These are phyloP conservation scores for Trichocladium uniseriatum DNA, from an alignment of 495 filamentous ascomycete species.

Conservation along the genomic window DNA sequence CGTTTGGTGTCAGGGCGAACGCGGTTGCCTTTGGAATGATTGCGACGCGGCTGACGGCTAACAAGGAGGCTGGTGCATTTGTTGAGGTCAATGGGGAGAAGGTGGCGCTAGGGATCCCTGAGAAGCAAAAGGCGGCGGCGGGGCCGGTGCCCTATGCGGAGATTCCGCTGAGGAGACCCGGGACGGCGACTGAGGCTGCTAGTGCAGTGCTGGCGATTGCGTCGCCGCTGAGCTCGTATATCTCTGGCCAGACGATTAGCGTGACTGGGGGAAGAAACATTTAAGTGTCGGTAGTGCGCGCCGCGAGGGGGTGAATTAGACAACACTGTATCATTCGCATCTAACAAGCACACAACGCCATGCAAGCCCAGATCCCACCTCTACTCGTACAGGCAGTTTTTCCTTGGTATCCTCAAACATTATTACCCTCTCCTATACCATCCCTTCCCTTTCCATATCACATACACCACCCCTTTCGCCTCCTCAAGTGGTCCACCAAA, in stretches of 20 bases:
- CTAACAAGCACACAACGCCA: slow-evolving; percentile 12
- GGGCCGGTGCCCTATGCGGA: slow-evolving; percentile 44
- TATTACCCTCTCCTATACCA: background rate
- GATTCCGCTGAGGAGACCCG: slow-evolving; percentile 68
- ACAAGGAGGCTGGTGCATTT: slow-evolving; percentile 72
- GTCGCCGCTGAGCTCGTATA: slow-evolving; percentile 71
- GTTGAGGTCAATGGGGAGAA: slow-evolving; percentile 68
- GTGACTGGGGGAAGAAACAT: slow-evolving; percentile 81
- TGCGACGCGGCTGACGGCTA: slow-evolving; percentile 63
- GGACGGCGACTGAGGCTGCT: slow-evolving; percentile 70
- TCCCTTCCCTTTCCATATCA: background rate
- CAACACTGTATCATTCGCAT: slow-evolving; percentile 1
- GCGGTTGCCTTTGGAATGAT: slow-evolving; percentile 78
- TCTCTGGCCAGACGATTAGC: slow-evolving; percentile 73
- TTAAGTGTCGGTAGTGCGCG: slow-evolving; percentile 39
- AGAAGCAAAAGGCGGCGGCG: slow-evolving; percentile 26
- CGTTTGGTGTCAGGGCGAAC: slow-evolving; percentile 74
- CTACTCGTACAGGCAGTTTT: slow-evolving; percentile 5
- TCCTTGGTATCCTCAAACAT: background rate
- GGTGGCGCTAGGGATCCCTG: slow-evolving; percentile 68
- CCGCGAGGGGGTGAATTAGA: too few relatives aligned
- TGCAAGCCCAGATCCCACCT: slow-evolving; percentile 1
- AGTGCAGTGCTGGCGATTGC: slow-evolving; percentile 69
- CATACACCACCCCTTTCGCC: background rate
- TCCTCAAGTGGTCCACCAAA: slow-evolving; percentile 60